Conservation (phyloP, 306 rosid genomes). For the Cucumis cinereus region DNA sequence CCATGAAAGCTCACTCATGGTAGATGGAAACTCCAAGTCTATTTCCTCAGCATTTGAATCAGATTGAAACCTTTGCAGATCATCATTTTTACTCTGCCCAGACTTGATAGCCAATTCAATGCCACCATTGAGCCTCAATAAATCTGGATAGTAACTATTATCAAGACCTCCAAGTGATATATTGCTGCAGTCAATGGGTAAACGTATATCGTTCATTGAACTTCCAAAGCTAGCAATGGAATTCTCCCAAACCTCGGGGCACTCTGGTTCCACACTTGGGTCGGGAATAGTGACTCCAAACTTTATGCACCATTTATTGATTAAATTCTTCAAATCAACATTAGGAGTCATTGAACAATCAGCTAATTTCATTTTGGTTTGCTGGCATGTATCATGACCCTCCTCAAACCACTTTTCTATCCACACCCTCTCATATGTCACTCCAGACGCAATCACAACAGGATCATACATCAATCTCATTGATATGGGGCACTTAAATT, state of each 20-base stretch:
- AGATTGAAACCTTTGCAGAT: slow-evolving; percentile 19
- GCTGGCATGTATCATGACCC: slow-evolving; percentile 61
- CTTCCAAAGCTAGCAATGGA: slow-evolving; percentile 66
- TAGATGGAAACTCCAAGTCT: slow-evolving; percentile 37
- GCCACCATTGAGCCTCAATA: slow-evolving; percentile 17
- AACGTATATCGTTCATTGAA: slow-evolving; percentile 49
- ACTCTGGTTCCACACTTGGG: slow-evolving; percentile 32
- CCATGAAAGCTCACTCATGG: slow-evolving; percentile 56
- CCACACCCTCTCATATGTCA: slow-evolving; percentile 73
- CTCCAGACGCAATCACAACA: slow-evolving; percentile 71
- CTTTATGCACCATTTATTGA: slow-evolving; percentile 55
- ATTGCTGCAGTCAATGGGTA: slow-evolving; percentile 53
- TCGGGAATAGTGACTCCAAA: slow-evolving; percentile 41
- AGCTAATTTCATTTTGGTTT: slow-evolving; percentile 36
- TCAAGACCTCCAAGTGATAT: slow-evolving; percentile 62
- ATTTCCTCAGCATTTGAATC: slow-evolving; percentile 21
- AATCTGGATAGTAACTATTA: slow-evolving; percentile 41
- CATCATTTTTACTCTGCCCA: slow-evolving; percentile 16
- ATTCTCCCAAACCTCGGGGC: slow-evolving; percentile 29
- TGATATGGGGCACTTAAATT: slow-evolving; percentile 62
- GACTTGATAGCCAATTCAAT: slow-evolving; percentile 20
- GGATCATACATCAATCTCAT: slow-evolving; percentile 80
- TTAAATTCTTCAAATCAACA: slow-evolving; percentile 42
- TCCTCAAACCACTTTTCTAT: slow-evolving; percentile 81
- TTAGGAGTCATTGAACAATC: slow-evolving; percentile 46